phyloP scores from a whole-genome alignment of 2,329 filamentous ascomycete species.

The Teratosphaeria viscida region DNA sequence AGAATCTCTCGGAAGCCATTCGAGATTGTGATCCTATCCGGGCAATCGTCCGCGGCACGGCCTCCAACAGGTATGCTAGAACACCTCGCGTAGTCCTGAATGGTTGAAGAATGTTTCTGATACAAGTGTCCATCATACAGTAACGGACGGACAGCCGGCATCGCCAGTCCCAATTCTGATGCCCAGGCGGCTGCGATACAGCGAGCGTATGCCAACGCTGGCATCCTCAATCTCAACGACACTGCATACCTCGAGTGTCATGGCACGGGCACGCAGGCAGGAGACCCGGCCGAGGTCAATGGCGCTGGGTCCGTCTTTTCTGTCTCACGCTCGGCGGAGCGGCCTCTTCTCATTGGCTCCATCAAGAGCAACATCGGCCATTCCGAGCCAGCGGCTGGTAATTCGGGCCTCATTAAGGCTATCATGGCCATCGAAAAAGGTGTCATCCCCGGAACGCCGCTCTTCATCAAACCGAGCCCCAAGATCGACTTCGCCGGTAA shows the following conservation, averaged over 20 bases:
- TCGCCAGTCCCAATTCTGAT: neutral
- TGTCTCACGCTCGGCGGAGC: neutral
- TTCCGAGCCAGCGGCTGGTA: neutral
- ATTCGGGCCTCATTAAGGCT: neutral
- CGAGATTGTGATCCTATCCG: constrained; percentile 22
- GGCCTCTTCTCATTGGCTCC: neutral
- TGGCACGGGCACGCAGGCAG: neutral
- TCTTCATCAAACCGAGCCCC: neutral
- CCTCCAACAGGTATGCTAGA: neutral
- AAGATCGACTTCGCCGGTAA: neutral
- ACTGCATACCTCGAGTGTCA: neutral
- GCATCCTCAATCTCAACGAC: neutral
- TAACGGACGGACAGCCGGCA: constrained; percentile 3
- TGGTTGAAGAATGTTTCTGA: too few relatives aligned
- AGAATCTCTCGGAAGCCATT: constrained; percentile 21
- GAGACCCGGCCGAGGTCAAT: neutral
- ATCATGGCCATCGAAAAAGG: neutral
- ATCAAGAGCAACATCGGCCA: neutral
- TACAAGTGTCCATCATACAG: too few relatives aligned
- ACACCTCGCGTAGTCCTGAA: neutral
- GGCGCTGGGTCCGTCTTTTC: neutral
- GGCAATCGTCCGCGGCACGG: constrained; percentile 11
- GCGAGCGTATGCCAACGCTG: neutral
- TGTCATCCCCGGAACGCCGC: neutral
- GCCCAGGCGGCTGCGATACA: constrained; percentile 2